Percentiles rank a stretch among this genome's conserved stretches.
phyloP scores from a whole-genome alignment of 2,329 filamentous ascomycete species.

The Leptographium wingfieldii region DNA sequence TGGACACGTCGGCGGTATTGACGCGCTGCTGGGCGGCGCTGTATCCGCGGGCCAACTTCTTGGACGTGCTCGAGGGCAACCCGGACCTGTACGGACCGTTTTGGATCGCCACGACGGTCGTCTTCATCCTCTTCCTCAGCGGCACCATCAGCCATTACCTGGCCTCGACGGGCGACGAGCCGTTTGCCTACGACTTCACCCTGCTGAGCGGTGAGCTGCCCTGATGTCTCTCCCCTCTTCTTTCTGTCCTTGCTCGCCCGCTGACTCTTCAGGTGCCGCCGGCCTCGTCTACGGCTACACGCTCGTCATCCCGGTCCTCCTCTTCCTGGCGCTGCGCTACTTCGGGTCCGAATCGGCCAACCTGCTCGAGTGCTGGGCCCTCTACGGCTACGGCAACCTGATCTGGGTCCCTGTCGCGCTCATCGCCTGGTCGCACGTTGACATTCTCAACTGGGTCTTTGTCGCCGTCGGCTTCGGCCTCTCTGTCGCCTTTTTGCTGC shows the following conservation, averaged over 20 bases:
- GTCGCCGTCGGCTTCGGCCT: conserved; percentile 75
- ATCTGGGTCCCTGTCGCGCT: conserved; percentile 94
- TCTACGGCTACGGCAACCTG: conserved; percentile 93
- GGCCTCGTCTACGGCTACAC: conserved; percentile 96
- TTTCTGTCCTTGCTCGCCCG: not conserved
- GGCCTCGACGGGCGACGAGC: conserved; percentile 49
- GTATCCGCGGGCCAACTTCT: conserved; percentile 85
- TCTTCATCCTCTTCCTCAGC: conserved; percentile 88
- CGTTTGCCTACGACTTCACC: conserved; percentile 85
- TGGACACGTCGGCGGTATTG: conserved; percentile 84
- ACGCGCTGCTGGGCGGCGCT: conserved; percentile 79
- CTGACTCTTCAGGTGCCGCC: conserved; percentile 50
- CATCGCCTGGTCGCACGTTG: conserved; percentile 79
- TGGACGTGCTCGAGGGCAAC: conserved; percentile 93
- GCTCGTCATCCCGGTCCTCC: conserved; percentile 64
- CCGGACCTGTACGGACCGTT: conserved; percentile 94
- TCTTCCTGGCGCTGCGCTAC: conserved; percentile 86
- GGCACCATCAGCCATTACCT: conserved; percentile 92
- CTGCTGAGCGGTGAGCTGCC: conserved; percentile 59
- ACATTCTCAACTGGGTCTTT: conserved; percentile 85
- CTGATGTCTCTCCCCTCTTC: not conserved
- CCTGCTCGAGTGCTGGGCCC: conserved; percentile 83
- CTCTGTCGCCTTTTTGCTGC: conserved; percentile 70
- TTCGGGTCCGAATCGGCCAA: conserved; percentile 91
- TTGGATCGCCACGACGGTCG: conserved; percentile 97